Evolutionary conservation across 1,284 basidiomycete genomes (phyloP).

Genomic region (Fistulina hepatica): DNA sequence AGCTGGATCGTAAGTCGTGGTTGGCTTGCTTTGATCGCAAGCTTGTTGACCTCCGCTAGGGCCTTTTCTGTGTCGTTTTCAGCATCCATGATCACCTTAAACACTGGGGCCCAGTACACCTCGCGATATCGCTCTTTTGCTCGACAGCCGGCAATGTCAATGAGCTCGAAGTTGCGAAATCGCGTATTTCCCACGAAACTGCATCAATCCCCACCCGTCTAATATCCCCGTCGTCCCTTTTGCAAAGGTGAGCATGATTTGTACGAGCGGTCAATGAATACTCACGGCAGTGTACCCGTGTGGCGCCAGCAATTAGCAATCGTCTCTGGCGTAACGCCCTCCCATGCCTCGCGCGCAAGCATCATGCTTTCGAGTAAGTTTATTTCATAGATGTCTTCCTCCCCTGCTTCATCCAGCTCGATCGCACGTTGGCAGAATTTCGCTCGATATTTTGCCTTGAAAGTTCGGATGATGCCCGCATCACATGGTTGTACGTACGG

Average conservation of each 20-base stretch:
- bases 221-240: neutral
- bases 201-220: neutral
- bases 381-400: slow-evolving; percentile 26
- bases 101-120: slow-evolving; percentile 8
- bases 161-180: slow-evolving; percentile 14
- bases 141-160: slow-evolving; percentile 15
- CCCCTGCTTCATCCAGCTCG: slow-evolving; percentile 23
- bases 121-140: slow-evolving; percentile 10
- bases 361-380: slow-evolving; percentile 24
- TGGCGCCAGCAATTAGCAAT: slow-evolving; percentile 27
- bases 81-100: slow-evolving; percentile 10
- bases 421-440: slow-evolving; percentile 21
- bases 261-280: no score
- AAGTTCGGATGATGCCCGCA: slow-evolving; percentile 21
- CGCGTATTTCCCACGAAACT: slow-evolving; percentile 16
- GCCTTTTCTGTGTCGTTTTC: no score
- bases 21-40: no score
- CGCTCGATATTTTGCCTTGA: slow-evolving; percentile 22
- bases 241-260: neutral
- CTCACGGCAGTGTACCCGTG: slow-evolving; percentile 18
- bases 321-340: slow-evolving; percentile 17
- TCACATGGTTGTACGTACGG: slow-evolving; percentile 22
- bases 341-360: slow-evolving; percentile 24
- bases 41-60: no score
- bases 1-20: no score